Conservation (phyloP, 768 basidiomycete species). For the Leccinum boreale region DNA sequence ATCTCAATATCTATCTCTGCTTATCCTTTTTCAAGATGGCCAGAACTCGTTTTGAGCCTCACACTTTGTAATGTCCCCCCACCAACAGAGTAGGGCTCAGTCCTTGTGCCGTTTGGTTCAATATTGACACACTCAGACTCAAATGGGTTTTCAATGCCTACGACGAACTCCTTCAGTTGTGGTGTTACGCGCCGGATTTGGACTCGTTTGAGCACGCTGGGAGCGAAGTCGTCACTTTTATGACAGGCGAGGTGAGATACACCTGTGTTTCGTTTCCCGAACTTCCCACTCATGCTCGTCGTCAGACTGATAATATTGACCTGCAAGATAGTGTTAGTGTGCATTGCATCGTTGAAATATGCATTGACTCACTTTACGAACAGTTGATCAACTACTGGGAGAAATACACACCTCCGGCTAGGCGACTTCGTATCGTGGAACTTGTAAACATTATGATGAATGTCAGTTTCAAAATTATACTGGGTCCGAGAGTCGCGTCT, state of each 20-base stretch:
- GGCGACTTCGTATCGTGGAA: slow-evolving; percentile 50
- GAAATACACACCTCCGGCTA: slow-evolving; percentile 48
- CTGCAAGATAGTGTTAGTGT: slow-evolving; percentile 60
- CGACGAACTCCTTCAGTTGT: slow-evolving; percentile 59
- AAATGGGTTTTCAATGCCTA: slow-evolving; percentile 59
- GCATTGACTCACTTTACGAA: slow-evolving; percentile 9
- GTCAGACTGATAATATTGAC: slow-evolving; percentile 41
- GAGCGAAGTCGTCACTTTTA: slow-evolving; percentile 53
- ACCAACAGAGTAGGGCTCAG: slow-evolving; percentile 55
- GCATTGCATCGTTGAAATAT: not conserved
- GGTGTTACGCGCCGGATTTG: slow-evolving; percentile 64
- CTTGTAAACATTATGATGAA: slow-evolving; percentile 57
- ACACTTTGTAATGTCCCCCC: slow-evolving; percentile 67
- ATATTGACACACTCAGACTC: slow-evolving; percentile 37
- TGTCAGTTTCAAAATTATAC: slow-evolving; percentile 36
- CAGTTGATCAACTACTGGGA: slow-evolving; percentile 71
- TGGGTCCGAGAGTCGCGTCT: not conserved
- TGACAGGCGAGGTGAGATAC: slow-evolving; percentile 54
- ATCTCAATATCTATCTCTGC: not conserved
- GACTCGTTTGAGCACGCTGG: slow-evolving; percentile 65
- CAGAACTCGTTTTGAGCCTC: slow-evolving; percentile 66
- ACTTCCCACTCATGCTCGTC: not conserved
- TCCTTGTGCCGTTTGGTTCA: not conserved
- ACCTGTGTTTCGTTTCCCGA: not conserved
- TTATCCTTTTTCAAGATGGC: slow-evolving; percentile 48